Percentiles rank a stretch among this genome's conserved stretches.
Conservation (phyloP, 2,329 filamentous ascomycete genomes). For the Zarea fungicola region DNA sequence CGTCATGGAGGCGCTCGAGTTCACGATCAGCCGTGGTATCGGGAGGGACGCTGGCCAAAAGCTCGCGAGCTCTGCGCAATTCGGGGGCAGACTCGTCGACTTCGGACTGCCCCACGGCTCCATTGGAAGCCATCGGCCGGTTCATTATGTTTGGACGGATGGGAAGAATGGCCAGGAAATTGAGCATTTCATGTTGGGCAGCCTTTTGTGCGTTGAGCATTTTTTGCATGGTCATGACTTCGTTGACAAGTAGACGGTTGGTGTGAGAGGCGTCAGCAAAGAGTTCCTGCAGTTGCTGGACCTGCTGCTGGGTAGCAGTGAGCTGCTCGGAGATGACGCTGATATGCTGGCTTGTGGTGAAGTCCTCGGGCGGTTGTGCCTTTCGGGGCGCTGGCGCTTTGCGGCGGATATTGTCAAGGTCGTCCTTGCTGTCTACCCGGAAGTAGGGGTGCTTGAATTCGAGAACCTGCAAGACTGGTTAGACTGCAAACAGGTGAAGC, state of each 20-base stretch:
- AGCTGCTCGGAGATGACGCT: constrained; percentile 84
- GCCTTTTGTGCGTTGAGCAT: constrained; percentile 54
- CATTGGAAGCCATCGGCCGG: constrained; percentile 28
- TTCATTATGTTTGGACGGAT: constrained; percentile 33
- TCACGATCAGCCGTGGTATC: constrained; percentile 50
- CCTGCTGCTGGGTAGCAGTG: constrained; percentile 84
- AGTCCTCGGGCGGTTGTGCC: constrained; percentile 59
- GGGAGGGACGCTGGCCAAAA: constrained; percentile 47
- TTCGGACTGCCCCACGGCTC: constrained; percentile 35
- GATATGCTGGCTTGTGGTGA: constrained; percentile 79
- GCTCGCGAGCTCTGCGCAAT: constrained; percentile 51
- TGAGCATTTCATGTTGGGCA: constrained; percentile 53
- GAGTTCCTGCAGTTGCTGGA: constrained; percentile 79
- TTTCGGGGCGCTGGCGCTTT: constrained; percentile 93
- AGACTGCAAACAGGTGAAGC: constrained; percentile 59
- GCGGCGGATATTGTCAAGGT: constrained; percentile 89
- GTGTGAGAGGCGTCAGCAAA: constrained; percentile 70
- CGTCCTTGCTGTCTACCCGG: constrained; percentile 91
- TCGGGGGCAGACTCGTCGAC: constrained; percentile 47
- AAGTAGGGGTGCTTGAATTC: constrained; percentile 98
- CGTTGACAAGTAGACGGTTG: constrained; percentile 57
- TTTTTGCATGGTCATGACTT: constrained; percentile 57
- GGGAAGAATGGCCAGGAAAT: constrained; percentile 46
- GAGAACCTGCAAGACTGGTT: constrained; percentile 24
- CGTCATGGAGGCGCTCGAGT: constrained; percentile 49